Percentiles rank a stretch among this genome's conserved stretches.
Evolutionary conservation across 441 rosid species (phyloP).

Genomic region (Aquilaria agallochum): DNA sequence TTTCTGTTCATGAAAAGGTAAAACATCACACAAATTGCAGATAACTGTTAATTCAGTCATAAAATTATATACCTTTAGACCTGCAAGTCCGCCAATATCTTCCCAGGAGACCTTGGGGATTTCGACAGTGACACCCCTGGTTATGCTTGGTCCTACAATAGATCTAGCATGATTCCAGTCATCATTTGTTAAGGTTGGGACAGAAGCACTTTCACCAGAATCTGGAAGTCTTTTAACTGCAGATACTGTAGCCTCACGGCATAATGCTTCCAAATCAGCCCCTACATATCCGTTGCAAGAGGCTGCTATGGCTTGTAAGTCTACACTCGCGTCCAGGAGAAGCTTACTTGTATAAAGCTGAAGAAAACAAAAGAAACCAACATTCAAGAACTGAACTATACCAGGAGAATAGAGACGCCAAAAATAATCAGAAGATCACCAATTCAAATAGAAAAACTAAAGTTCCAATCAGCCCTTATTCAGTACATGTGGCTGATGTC

Average conservation of each 20-base stretch:
- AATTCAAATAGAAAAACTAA: neutral
- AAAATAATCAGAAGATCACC: slow-evolving; percentile 4
- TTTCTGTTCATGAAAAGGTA: slow-evolving; percentile 41
- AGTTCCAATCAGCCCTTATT: neutral
- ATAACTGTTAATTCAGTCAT: neutral
- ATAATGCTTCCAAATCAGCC: slow-evolving; percentile 95
- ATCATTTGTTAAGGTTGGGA: slow-evolving; percentile 39
- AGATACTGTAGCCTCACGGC: slow-evolving; percentile 68
- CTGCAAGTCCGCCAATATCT: slow-evolving; percentile 79
- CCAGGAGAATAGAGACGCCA: neutral
- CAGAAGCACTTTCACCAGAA: slow-evolving; percentile 24
- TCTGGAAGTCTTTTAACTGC: slow-evolving; percentile 55
- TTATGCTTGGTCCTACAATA: slow-evolving; percentile 84
- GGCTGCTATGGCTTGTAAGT: slow-evolving; percentile 67
- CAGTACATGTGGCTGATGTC: neutral
- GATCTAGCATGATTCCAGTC: slow-evolving; percentile 74
- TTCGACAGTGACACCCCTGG: slow-evolving; percentile 88
- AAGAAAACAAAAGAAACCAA: slow-evolving; percentile 18
- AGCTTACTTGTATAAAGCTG: slow-evolving; percentile 83
- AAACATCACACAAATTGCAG: slow-evolving; percentile 10
- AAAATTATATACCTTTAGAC: slow-evolving; percentile 57
- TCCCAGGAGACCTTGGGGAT: slow-evolving; percentile 91
- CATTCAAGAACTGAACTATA: slow-evolving; percentile 9
- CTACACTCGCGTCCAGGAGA: slow-evolving; percentile 46
- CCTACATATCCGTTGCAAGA: slow-evolving; percentile 92